phyloP scores from a whole-genome alignment of 1,284 basidiomycete genomes.

The Boletus semigastroideus region DNA sequence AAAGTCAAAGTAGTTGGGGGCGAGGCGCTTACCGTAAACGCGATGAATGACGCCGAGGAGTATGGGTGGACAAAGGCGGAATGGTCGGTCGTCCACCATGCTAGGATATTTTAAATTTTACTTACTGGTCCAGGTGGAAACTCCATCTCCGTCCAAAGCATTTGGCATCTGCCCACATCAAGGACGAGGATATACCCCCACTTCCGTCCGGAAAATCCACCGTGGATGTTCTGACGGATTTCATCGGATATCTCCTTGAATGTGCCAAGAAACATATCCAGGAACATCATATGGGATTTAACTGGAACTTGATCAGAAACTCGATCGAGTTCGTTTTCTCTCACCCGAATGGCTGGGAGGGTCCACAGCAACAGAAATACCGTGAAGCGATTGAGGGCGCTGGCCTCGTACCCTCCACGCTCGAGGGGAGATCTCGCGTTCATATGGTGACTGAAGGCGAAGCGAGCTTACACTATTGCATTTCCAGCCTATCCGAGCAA shows the following conservation, averaged over 20 bases:
- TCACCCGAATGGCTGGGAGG: conserved; percentile 30
- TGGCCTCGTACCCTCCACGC: conserved; percentile 20
- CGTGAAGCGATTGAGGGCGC: conserved; percentile 9
- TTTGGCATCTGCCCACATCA: background rate
- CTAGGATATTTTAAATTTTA: no score
- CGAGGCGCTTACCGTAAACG: conserved; percentile 39
- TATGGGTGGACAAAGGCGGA: conserved; percentile 40
- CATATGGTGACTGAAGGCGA: background rate
- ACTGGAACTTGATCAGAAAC: conserved; percentile 29
- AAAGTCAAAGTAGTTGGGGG: conserved; percentile 43
- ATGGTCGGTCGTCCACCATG: conserved; percentile 37
- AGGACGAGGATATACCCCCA: conserved; percentile 31
- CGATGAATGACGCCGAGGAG: conserved; percentile 40
- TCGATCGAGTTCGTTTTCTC: conserved; percentile 29
- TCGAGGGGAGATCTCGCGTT: conserved; percentile 30
- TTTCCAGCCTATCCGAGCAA: conserved; percentile 23
- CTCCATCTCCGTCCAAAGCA: background rate
- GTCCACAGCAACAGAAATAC: background rate
- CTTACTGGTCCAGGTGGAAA: background rate
- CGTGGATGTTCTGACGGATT: conserved; percentile 47
- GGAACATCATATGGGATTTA: conserved; percentile 41
- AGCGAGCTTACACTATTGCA: conserved; percentile 30
- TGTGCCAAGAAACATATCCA: conserved; percentile 44
- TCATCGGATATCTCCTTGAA: conserved; percentile 44
- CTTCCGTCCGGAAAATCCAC: conserved; percentile 44